Base-by-base conservation (phyloP, 2,329 filamentous ascomycete species). In the Zymoseptoria crescenta region DNA sequence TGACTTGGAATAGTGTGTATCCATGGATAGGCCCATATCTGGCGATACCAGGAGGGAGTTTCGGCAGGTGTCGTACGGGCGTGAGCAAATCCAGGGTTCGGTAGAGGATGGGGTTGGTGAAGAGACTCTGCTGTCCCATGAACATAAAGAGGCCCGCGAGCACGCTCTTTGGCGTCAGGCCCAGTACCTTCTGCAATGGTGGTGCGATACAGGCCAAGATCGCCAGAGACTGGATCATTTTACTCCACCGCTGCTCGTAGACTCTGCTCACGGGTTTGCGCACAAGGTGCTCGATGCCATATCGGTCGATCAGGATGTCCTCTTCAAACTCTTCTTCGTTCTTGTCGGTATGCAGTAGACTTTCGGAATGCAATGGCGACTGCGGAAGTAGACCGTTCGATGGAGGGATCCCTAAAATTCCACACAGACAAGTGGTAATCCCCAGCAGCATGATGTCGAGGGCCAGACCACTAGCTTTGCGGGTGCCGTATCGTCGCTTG, bases 371-470 rank as follows among this genome's bases (percentile, higher is more conserved):
- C 6, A 87, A 71, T 0, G 85, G 85, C 0, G 85, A 85, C 70
- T 87, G 85, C 0, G 85, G 85, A 0, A 87, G 74, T 5, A 88
- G 77, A 0, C 85, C 84, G 63, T 87, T 87, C 1, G 85, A 81
- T 0, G 84, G 84, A 9, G 85, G 85, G 19, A 87, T 85, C 0
- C 85, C 85, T 1, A 87, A 71, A 41, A 87, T 83, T 3, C 85
- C 84, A 66, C 84, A 87, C 0, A 87, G 68, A 1, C 81, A 83
- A 0, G 84, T 87, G 1, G 85, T 87, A 3, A 79, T 79, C 5
- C 84, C 84, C 0, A 87, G 75, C 1, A 87, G 75, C 16, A 80
- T 76, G 50, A 87, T 80, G 64, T 87, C 85, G 82, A 83, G 86
- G 1, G 84, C 82, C 63, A 85, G 87, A 0, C 84, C 84, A 0